Conservation (phyloP, 2,329 filamentous ascomycete genomes). For the Ophiostoma fasciatum region DNA sequence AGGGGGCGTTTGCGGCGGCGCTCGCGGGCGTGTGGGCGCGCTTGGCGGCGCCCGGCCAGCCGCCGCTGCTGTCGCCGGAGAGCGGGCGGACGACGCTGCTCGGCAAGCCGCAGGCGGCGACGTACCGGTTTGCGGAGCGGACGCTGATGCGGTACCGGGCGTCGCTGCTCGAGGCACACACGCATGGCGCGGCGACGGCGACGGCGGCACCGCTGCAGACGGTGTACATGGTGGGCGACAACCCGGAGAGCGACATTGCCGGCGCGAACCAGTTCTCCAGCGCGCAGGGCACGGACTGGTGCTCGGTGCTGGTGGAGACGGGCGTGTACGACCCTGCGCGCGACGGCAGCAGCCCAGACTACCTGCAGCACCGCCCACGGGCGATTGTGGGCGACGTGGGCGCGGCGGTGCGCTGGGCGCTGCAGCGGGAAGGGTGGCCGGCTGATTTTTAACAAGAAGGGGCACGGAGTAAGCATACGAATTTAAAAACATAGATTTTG, state of each 20-base stretch:
- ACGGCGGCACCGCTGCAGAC: constrained; percentile 37
- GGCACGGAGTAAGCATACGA: too few species aligned
- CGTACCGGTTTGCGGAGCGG: constrained; percentile 73
- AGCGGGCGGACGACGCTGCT: constrained; percentile 43
- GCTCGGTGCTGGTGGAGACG: constrained; percentile 18
- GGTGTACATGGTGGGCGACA: constrained; percentile 93
- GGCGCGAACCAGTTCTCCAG: constrained; percentile 69
- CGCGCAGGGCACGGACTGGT: constrained; percentile 35
- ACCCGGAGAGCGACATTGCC: constrained; percentile 76
- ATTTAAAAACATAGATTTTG: too few species aligned
- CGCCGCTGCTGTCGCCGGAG: constrained; percentile 26
- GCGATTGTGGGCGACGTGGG: constrained; percentile 16
- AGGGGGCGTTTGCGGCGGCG: constrained; percentile 78
- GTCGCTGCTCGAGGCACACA: constrained; percentile 23
- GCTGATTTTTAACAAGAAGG: constrained; percentile 8
- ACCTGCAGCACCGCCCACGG: constrained; percentile 14
- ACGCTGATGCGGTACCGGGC: constrained; percentile 49
- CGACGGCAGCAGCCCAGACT: constrained; percentile 6
- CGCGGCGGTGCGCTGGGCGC: constrained; percentile 18
- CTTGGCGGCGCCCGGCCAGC: constrained; percentile 52
- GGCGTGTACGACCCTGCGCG: constrained; percentile 17
- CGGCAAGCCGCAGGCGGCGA: constrained; percentile 66
- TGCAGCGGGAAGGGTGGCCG: constrained; percentile 17
- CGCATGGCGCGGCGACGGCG: constrained; percentile 4
- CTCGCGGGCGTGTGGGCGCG: constrained; percentile 66